Conservation (phyloP, 306 rosid genomes). For the Elaeagnus macrophylla region DNA sequence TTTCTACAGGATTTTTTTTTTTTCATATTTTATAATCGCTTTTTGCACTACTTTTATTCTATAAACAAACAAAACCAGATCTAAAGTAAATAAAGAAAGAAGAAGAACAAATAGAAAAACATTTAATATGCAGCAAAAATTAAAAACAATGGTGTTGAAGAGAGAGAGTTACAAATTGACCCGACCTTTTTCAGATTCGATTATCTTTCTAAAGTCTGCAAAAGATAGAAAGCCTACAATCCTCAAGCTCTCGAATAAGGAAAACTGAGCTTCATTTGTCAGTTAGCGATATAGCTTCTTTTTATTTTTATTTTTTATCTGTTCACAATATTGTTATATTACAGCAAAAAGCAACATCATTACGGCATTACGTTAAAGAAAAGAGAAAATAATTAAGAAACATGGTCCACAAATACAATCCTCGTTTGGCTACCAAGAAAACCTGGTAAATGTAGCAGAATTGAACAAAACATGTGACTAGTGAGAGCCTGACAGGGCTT, state of each 20-base stretch:
- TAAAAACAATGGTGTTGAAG: conserved; percentile 24
- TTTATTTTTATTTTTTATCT: not conserved
- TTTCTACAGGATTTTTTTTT: not conserved
- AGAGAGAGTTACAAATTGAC: conserved; percentile 21
- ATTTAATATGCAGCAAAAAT: conserved; percentile 18
- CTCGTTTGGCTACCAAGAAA: conserved; percentile 19
- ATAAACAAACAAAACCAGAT: conserved; percentile 35
- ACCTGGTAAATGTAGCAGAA: conserved; percentile 10
- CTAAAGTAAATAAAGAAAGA: conserved; percentile 12
- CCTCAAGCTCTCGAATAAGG: conserved; percentile 33
- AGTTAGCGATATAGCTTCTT: conserved; percentile 14
- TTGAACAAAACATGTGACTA: not conserved
- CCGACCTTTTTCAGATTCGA: conserved; percentile 30
- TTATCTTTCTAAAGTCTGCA: conserved; percentile 24
- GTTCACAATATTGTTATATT: not conserved
- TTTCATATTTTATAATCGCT: not conserved
- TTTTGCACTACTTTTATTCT: not conserved
- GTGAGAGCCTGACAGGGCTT: not conserved
- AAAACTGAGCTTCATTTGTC: conserved; percentile 18
- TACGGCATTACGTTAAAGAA: conserved; percentile 19
- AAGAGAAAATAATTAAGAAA: not conserved
- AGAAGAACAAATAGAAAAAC: conserved; percentile 3
- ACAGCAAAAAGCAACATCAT: conserved; percentile 32
- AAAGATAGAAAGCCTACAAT: conserved; percentile 34
- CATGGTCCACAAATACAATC: not conserved